Conservation (phyloP, 1,284 basidiomycete genomes). For the Cryptococcus sp. region DNA sequence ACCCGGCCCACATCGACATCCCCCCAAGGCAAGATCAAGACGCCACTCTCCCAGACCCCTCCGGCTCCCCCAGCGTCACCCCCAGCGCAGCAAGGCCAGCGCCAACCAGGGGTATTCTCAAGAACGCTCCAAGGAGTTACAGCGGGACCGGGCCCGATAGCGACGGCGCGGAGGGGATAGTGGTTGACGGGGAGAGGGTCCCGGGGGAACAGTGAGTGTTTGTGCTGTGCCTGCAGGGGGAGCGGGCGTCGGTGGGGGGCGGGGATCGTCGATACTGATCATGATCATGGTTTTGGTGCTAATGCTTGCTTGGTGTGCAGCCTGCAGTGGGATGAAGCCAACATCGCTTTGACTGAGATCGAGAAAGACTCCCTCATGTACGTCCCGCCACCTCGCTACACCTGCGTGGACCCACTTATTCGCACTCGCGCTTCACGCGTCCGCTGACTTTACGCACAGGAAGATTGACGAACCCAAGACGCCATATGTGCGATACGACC, state of each 20-base stretch:
- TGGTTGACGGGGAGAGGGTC: constrained; percentile 10
- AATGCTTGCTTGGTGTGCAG: constrained; percentile 34
- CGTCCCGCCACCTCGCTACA: constrained; percentile 10
- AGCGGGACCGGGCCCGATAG: constrained; percentile 7
- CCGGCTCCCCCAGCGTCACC: constrained; percentile 9
- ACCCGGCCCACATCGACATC: constrained; percentile 41
- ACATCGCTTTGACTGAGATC: constrained; percentile 81
- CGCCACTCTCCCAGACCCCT: constrained; percentile 13
- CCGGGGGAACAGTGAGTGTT: constrained; percentile 22
- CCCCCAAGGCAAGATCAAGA: constrained; percentile 18
- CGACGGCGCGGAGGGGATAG: constrained; percentile 4
- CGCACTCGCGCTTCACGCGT: too few species aligned
- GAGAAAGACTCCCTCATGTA: constrained; percentile 86
- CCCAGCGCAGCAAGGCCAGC: constrained; percentile 32
- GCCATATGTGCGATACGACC: constrained; percentile 86
- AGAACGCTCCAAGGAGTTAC: constrained; percentile 37
- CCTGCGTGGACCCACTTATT: not conserved
- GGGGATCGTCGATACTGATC: not conserved
- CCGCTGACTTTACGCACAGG: constrained; percentile 24
- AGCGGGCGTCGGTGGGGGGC: not conserved
- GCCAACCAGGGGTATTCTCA: constrained; percentile 45
- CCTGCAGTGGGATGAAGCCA: constrained; percentile 88
- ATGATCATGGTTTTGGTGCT: not conserved
- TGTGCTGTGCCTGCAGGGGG: not conserved
- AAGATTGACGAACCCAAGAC: constrained; percentile 97